These are phyloP conservation scores for Penicillium paradoxum DNA, from an alignment of 495 filamentous ascomycete genomes.

Conservation along the genomic window DNA sequence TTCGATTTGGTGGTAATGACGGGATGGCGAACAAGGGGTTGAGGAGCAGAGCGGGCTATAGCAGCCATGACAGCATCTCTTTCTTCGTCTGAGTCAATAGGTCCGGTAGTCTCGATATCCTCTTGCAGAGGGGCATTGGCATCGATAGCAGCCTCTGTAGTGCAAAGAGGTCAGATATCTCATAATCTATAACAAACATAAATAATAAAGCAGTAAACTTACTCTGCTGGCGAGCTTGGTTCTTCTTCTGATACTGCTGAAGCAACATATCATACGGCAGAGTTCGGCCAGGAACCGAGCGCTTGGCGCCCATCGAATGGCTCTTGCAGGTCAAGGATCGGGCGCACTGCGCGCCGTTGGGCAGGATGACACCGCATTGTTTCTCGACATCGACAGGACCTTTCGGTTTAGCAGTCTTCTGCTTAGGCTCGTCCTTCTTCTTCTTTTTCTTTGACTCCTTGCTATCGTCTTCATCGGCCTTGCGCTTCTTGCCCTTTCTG, in stretches of 20 bases:
- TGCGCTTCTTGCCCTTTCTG: slow-evolving; percentile 87
- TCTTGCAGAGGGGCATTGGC: slow-evolving; percentile 89
- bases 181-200: background rate
- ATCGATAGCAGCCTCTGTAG: slow-evolving; percentile 80
- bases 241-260: slow-evolving; percentile 95
- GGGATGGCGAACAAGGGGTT: slow-evolving; percentile 63
- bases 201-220: slow-evolving; percentile 24
- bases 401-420: slow-evolving; percentile 83
- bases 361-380: slow-evolving; percentile 88
- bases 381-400: slow-evolving; percentile 95
- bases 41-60: slow-evolving; percentile 67
- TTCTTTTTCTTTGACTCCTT: slow-evolving; percentile 84
- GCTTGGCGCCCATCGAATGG: slow-evolving; percentile 94
- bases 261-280: slow-evolving; percentile 94
- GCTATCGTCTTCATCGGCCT: slow-evolving; percentile 69
- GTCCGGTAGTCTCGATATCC: slow-evolving; percentile 66
- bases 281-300: slow-evolving; percentile 81
- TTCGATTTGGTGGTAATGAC: slow-evolving; percentile 62
- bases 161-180: slow-evolving; percentile 5
- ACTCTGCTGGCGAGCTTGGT: slow-evolving; percentile 96
- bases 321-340: slow-evolving; percentile 93
- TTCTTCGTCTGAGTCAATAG: slow-evolving; percentile 92
- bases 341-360: slow-evolving; percentile 83
- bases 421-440: slow-evolving; percentile 87
- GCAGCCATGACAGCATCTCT: slow-evolving; percentile 81